Evolutionary conservation across 192 early-diverging fungal genomes (phyloP), one percentile per base, ranked within the genome.

Genomic region (Geranomyces variabilis): DNA sequence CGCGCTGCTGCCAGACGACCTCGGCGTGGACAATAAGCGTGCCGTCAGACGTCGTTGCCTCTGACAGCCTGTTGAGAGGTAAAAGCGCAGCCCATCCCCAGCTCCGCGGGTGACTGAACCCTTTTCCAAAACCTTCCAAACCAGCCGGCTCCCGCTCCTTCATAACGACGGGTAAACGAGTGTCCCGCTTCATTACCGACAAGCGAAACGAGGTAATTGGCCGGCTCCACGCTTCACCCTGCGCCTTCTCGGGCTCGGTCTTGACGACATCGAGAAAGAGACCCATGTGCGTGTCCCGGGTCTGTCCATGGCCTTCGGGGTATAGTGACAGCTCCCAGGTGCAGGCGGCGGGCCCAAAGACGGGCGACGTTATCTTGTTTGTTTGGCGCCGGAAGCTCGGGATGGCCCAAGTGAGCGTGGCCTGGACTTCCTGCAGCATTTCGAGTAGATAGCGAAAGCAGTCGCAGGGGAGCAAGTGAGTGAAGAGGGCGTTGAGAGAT

Each of bases 61-160:
- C 76, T 15, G n/a, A 19, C 30, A 77, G 56, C 36, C 70, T 8
- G 24, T 28, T 58, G 43, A 77, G 41, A 5, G 76, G 70, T 8
- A 77, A 34, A 43, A 77, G 47, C 36, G 76, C 64, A 19, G 76
- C 76, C 76, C 76, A 77, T 8, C 76, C 76, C 76, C 76, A 77
- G 44, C 67, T 70, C 44, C 70, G 28, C 31, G 76, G 76, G 68
- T 77, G 76, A 13, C 59, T 70, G 41, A 67, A 72, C 15, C 76
- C 76, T 22, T 67, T 57, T 19, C 76, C 76, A 46, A 73, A 77
- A 19, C 76, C 76, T 29, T 77, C 70, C 44, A 33, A 44, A 15
- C 66, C 66, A 14, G 53, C 65, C 0, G 76, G 76, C 36, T 73
- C 70, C 59, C 76, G 10, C 46, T 77, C 76, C 62, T 77, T 77